A percentile compares a stretch with the other conserved stretches of the same genome.
These are phyloP conservation scores for Xylaria acuta DNA, from an alignment of 495 filamentous ascomycete species.

Conservation along the genomic window DNA sequence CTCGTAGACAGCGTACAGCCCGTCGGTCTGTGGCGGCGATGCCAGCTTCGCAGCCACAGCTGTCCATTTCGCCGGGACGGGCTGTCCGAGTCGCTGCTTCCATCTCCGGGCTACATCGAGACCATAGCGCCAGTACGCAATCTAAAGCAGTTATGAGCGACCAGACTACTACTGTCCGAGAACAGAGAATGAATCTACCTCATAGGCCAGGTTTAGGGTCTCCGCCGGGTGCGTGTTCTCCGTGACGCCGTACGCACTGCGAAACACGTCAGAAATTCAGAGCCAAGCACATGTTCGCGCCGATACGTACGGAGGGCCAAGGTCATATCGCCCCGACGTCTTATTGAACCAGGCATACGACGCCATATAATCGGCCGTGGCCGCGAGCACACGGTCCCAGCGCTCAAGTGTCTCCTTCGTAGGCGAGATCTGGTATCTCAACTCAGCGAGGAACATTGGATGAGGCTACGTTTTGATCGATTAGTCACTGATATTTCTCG, in stretches of 20 bases:
- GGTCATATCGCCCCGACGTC: slow-evolving; percentile 46
- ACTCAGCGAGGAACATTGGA: slow-evolving; percentile 48
- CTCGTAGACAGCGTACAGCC: slow-evolving; percentile 47
- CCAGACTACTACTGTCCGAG: neutral
- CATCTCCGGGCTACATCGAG: slow-evolving; percentile 41
- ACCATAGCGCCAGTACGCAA: slow-evolving; percentile 58
- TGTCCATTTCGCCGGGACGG: slow-evolving; percentile 44
- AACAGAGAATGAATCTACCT: slow-evolving; percentile 21
- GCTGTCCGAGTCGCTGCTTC: slow-evolving; percentile 41
- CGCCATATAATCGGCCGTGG: slow-evolving; percentile 50
- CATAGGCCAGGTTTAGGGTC: slow-evolving; percentile 45
- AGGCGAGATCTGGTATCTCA: slow-evolving; percentile 46
- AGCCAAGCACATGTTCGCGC: neutral
- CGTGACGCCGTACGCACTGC: slow-evolving; percentile 43
- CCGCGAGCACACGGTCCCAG: slow-evolving; percentile 47
- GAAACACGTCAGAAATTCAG: neutral
- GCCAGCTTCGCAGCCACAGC: slow-evolving; percentile 45
- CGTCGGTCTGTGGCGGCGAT: slow-evolving; percentile 42
- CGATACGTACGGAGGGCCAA: slow-evolving; percentile 45
- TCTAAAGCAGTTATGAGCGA: slow-evolving; percentile 31
- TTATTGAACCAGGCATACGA: slow-evolving; percentile 50
- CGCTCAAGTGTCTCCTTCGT: slow-evolving; percentile 41
- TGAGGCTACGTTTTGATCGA: slow-evolving; percentile 36
- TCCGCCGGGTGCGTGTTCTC: slow-evolving; percentile 50
- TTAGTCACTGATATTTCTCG: neutral